Conservation (phyloP, 2,329 filamentous ascomycete species). For the Claviceps citrina region DNA sequence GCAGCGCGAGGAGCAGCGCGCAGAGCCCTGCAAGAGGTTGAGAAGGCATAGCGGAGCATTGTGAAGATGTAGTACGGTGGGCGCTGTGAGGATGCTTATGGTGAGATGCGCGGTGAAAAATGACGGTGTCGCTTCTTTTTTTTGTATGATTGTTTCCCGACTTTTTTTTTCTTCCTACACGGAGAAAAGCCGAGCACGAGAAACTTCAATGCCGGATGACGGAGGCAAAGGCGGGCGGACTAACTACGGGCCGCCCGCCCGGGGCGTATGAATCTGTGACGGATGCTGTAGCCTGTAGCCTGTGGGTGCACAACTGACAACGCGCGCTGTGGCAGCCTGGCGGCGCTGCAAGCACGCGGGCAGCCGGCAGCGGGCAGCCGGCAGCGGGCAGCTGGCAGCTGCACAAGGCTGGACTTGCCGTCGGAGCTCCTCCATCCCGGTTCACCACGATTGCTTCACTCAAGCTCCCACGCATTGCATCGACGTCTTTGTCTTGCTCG, state of each 20-base stretch:
- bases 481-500: not conserved
- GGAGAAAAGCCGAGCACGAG: conserved; percentile 5
- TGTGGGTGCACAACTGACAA: too few species aligned
- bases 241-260: conserved; percentile 17
- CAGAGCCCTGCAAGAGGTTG: conserved; percentile 28
- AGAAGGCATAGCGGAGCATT: conserved; percentile 33
- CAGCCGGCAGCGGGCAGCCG: too few species aligned
- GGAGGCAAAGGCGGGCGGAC: conserved; percentile 12
- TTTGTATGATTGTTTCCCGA: not conserved
- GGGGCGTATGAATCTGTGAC: too few species aligned
- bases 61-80: conserved; percentile 8
- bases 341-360: too few species aligned
- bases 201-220: conserved; percentile 15
- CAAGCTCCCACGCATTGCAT: not conserved
- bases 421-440: too few species aligned
- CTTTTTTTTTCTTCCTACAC: not conserved
- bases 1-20: conserved; percentile 24
- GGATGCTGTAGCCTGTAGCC: too few species aligned
- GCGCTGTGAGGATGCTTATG: conserved; percentile 4
- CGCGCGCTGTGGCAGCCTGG: conserved; percentile 23
- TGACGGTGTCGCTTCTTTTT: conserved; percentile 1
- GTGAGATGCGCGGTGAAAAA: not conserved
- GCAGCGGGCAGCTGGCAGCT: too few species aligned
- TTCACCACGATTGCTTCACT: too few species aligned
- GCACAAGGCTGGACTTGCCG: too few species aligned